A percentile compares a stretch with the other conserved stretches of the same genome.
Evolutionary conservation across 164 flowering plant species (phyloP).

Genomic region (Santalum album): DNA sequence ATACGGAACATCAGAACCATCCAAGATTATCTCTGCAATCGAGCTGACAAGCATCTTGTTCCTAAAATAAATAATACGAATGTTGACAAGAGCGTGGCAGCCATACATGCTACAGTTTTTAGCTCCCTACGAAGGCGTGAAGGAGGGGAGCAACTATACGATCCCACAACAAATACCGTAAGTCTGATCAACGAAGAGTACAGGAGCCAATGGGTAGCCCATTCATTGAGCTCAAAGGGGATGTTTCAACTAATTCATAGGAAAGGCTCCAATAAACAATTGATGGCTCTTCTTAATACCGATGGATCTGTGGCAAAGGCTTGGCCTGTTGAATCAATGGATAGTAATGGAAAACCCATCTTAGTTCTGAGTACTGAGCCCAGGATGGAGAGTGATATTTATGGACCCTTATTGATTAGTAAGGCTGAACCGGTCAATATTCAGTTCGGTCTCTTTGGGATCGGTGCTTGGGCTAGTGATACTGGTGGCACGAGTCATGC

Average conservation of each 20-base stretch:
- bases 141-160: constrained; percentile 73
- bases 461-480: constrained; percentile 80
- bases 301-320: constrained; percentile 91
- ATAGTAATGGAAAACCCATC: too few species aligned
- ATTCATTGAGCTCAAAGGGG: constrained; percentile 73
- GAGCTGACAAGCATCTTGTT: constrained; percentile 88
- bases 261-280: constrained; percentile 71
- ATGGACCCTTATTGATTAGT: constrained; percentile 60
- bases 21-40: constrained; percentile 73
- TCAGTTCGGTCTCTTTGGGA: constrained; percentile 77
- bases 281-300: constrained; percentile 74
- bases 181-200: constrained; percentile 62
- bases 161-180: constrained; percentile 61
- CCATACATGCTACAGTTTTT: constrained; percentile 92
- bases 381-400: too few species aligned
- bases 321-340: constrained; percentile 76
- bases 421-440: constrained; percentile 80
- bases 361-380: constrained; percentile 31
- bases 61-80: constrained; percentile 88
- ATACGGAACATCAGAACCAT: constrained; percentile 81
- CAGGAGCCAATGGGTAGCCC: constrained; percentile 70
- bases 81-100: constrained; percentile 87
- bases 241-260: constrained; percentile 86
- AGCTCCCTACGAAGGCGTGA: constrained; percentile 81
- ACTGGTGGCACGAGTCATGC: constrained; percentile 71